Evolutionary conservation across 2,329 filamentous ascomycete species (phyloP), one percentile per base, ranked within the genome.

Genomic region (Chaetomiaceae sp.): DNA sequence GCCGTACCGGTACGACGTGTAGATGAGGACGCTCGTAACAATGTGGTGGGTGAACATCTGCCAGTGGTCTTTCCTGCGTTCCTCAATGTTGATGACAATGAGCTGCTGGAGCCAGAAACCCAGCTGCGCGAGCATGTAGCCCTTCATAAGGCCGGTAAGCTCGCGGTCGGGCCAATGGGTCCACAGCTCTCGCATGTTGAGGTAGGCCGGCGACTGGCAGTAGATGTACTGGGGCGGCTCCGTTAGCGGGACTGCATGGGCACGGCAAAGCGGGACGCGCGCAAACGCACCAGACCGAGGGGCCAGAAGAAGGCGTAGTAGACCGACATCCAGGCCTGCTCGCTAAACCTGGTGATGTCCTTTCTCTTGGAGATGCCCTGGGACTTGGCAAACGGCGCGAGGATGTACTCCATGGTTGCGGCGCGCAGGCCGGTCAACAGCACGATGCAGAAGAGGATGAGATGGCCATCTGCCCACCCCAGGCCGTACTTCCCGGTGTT

Each of bases 11-110:
- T 97, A 97, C 59, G 87, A 92, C 29, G 84, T 80, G 53, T 84
- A 84, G 59, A 99, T 84, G 40, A 99, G 82, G 5, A 77, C 75
- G 64, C 85, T 89, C 18, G 94, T 99, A 67, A 97, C 84, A 66
- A 96, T 81, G 73, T 99, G 94, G 70, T 97, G 94, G 16, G 84
- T 86, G 61, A 97, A 84, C 94, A 97, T 97, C 71, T 97, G 92
- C 75, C 84, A 87, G 71, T 96, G 87, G 64, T 99, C 94, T 73
- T 97, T 97, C 65, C 94, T 82, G 60, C 87, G 84, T 72, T 95
- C 89, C 71, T 99, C 94, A 55, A 97, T 90, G 71, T 96, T 87
- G 68, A 97, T 89, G 53, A 96, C 89, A 29, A 96, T 76, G 59
- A 97, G 87, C 72, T 96, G 91, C 73, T 97, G 92, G 43, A 96